Evolutionary conservation across 495 filamentous ascomycete genomes (phyloP).

Genomic region (Penicillium chermesinum): DNA sequence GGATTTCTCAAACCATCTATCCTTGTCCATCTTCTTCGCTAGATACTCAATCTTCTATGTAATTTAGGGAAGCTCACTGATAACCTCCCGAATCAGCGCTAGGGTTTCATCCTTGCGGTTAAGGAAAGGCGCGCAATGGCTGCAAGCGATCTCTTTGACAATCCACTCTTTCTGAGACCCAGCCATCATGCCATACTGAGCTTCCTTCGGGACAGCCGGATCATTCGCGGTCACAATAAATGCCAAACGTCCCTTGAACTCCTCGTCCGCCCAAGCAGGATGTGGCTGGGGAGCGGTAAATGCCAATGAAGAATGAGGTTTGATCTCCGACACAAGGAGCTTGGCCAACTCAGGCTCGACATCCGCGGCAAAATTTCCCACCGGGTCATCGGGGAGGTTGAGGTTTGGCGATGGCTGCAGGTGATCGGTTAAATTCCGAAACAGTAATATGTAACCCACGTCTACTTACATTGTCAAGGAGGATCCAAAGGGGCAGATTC

Average conservation of each 20-base stretch:
- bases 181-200: constrained; percentile 23
- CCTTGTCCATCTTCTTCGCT: too few relatives aligned
- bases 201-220: constrained; percentile 19
- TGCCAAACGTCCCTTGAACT: constrained; percentile 10
- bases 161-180: constrained; percentile 18
- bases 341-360: constrained; percentile 10
- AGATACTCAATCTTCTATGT: neutral
- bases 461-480: constrained; percentile 19
- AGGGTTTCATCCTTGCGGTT: constrained; percentile 9
- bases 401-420: constrained; percentile 16
- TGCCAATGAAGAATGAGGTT: constrained; percentile 22
- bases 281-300: constrained; percentile 24
- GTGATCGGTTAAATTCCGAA: neutral
- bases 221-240: constrained; percentile 24
- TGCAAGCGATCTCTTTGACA: constrained; percentile 19
- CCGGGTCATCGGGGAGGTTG: constrained; percentile 18
- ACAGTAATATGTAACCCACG: neutral
- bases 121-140: constrained; percentile 25
- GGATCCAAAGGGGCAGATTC: constrained; percentile 21
- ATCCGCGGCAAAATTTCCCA: constrained; percentile 23
- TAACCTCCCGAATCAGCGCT: neutral
- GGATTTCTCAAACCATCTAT: too few relatives aligned
- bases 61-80: neutral
- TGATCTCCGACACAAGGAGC: constrained; percentile 8
- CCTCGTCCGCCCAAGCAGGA: constrained; percentile 23